A percentile compares a stretch with the other conserved stretches of the same genome.
phyloP scores from a whole-genome alignment of 371 early-diverging fungal genomes.

The Mycotypha africana region DNA sequence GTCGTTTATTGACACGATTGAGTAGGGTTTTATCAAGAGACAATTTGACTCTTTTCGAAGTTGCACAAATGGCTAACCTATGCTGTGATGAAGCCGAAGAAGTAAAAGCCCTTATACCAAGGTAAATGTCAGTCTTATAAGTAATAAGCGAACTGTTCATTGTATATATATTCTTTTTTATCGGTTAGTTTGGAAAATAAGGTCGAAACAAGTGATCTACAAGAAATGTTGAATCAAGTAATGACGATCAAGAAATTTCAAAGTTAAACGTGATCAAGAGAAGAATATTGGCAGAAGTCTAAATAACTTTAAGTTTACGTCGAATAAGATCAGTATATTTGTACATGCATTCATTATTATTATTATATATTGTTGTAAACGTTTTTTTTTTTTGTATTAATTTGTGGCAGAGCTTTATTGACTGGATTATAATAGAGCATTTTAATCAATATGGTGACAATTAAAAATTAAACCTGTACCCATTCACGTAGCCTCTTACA shows the following conservation, averaged over 20 bases:
- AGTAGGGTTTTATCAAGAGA: conserved; percentile 50
- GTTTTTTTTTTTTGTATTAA: too few species aligned
- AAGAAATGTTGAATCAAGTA: conserved; percentile 70
- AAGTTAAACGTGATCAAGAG: conserved; percentile 33
- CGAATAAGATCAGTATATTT: too few species aligned
- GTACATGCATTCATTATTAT: not conserved
- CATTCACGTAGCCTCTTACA: too few species aligned
- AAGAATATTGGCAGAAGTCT: too few species aligned
- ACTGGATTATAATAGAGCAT: too few species aligned
- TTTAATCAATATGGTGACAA: too few species aligned
- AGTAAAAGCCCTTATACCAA: conserved; percentile 79
- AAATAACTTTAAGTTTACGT: too few species aligned
- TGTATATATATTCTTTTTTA: not conserved
- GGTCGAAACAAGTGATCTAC: conserved; percentile 36
- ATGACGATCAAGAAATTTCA: conserved; percentile 75
- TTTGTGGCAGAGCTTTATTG: too few species aligned
- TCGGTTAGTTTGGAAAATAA: conserved; percentile 15
- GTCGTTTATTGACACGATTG: too few species aligned
- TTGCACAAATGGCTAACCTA: conserved; percentile 85
- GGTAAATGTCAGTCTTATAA: conserved; percentile 55
- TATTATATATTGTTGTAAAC: conserved; percentile 1
- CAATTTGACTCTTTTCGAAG: conserved; percentile 73
- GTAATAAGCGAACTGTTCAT: not conserved
- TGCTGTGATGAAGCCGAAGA: conserved; percentile 87
- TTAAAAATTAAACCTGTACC: too few species aligned